A percentile compares a stretch with the other conserved stretches of the same genome.
phyloP scores from a whole-genome alignment of 83 land plant species.

The Diphasiastrum complanatum region DNA sequence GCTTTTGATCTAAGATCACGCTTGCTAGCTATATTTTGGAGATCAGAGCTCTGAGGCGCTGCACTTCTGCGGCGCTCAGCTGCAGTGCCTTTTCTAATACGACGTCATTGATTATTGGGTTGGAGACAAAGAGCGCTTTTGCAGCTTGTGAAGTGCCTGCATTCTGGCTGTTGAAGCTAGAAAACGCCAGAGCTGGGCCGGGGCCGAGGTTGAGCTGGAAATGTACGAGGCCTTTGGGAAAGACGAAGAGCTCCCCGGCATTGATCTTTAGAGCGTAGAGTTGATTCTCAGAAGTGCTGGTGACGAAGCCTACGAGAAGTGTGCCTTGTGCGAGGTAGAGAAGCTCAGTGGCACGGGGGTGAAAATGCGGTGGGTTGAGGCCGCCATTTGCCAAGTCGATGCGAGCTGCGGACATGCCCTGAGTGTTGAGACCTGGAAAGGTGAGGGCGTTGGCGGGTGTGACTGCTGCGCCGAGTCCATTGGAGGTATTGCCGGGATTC shows the following conservation, averaged over 20 bases:
- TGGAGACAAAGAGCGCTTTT: too few relatives aligned
- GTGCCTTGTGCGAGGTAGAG: slow-evolving; percentile 5
- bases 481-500: too few relatives aligned
- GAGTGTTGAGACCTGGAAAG: not conserved
- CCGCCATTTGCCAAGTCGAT: not conserved
- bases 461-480: not conserved
- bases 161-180: too few relatives aligned
- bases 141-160: too few relatives aligned
- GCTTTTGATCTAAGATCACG: too few relatives aligned
- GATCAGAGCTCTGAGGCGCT: too few relatives aligned
- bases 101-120: too few relatives aligned
- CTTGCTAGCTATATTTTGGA: too few relatives aligned
- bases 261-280: not conserved
- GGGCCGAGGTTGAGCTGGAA: slow-evolving; percentile 7
- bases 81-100: too few relatives aligned
- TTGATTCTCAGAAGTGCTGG: not conserved
- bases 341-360: slow-evolving; percentile 6
- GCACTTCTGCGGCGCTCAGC: too few relatives aligned
- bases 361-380: slow-evolving; percentile 13
- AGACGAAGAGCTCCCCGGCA: slow-evolving; percentile 20
- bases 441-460: not conserved
- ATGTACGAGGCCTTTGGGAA: slow-evolving; percentile 21
- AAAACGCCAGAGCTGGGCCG: too few relatives aligned
- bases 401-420: not conserved
- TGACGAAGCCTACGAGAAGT: slow-evolving; percentile 7